Evolutionary conservation across 495 filamentous ascomycete genomes (phyloP).

Genomic region (Penicillium simplicissimum): DNA sequence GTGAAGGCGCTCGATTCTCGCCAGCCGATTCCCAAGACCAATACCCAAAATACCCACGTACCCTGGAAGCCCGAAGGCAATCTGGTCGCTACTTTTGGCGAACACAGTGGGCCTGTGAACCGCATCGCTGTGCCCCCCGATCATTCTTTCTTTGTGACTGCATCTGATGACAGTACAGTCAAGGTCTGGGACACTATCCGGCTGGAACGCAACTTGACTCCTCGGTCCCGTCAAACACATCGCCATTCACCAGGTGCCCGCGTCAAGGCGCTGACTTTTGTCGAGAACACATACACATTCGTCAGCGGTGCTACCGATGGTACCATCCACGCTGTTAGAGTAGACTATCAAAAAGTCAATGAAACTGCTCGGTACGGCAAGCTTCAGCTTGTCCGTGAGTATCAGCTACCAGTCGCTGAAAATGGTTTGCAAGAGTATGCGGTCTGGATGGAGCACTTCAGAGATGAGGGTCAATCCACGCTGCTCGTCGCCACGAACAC

Average conservation of each 20-base stretch:
- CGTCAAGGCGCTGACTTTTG: conserved; percentile 80
- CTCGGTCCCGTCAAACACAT: conserved; percentile 86
- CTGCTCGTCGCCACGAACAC: conserved; percentile 85
- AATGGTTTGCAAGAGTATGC: conserved; percentile 63
- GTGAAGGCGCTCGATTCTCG: conserved; percentile 68
- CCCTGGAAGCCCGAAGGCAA: conserved; percentile 84
- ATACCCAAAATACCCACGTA: conserved; percentile 47
- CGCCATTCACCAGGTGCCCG: conserved; percentile 67
- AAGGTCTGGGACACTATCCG: conserved; percentile 92
- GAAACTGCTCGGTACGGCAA: conserved; percentile 73
- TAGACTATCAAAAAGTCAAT: conserved; percentile 67
- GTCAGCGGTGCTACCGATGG: conserved; percentile 88
- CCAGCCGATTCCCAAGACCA: conserved; percentile 63
- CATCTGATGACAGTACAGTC: conserved; percentile 86
- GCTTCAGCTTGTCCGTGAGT: conserved; percentile 72
- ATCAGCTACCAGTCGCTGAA: conserved; percentile 61
- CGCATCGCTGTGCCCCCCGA: conserved; percentile 83
- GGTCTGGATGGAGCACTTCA: conserved; percentile 91
- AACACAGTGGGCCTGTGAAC: conserved; percentile 82
- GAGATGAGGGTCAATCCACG: conserved; percentile 74
- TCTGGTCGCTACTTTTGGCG: conserved; percentile 82
- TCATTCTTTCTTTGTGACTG: conserved; percentile 93
- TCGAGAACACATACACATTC: conserved; percentile 93
- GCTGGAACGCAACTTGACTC: conserved; percentile 84
- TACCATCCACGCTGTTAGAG: conserved; percentile 82